Conservation (phyloP, 176 grass and related monocot species). For the Saccharum spontaneum region DNA sequence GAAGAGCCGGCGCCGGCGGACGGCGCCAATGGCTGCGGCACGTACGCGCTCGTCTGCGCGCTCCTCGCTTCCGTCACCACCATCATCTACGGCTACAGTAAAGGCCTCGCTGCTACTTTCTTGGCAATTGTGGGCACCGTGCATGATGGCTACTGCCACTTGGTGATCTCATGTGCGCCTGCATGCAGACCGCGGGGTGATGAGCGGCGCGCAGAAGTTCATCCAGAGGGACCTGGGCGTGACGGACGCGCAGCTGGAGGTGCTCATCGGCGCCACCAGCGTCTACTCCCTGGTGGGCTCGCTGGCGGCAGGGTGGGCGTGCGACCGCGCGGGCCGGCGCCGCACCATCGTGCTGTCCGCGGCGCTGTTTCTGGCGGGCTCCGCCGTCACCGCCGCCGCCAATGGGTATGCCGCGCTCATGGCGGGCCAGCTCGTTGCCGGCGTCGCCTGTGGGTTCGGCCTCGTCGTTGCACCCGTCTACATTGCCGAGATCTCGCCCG, state of each 20-base stretch:
- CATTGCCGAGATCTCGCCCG: constrained; percentile 62
- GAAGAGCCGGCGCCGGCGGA: too few species aligned
- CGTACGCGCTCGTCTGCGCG: constrained; percentile 33
- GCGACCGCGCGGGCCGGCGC: constrained; percentile 55
- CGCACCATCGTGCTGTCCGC: constrained; percentile 49
- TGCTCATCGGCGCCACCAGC: constrained; percentile 60
- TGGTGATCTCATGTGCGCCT: too few species aligned
- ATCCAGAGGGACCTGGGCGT: constrained; percentile 51
- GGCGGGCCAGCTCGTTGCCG: constrained; percentile 49
- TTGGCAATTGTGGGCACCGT: too few species aligned
- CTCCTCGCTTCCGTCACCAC: constrained; percentile 46
- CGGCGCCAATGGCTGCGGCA: not conserved
- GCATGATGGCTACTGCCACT: too few species aligned
- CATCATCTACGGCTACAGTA: constrained; percentile 56
- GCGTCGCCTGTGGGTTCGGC: constrained; percentile 58
- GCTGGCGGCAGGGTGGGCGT: constrained; percentile 54
- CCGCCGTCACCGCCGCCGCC: constrained; percentile 36
- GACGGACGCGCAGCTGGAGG: constrained; percentile 56
- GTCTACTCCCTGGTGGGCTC: constrained; percentile 69
- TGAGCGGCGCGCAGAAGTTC: constrained; percentile 63
- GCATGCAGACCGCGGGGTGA: constrained; percentile 51
- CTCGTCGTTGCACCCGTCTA: constrained; percentile 56
- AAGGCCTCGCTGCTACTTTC: not conserved
- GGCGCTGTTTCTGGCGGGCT: constrained; percentile 55
- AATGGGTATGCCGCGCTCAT: constrained; percentile 50